phyloP scores from a whole-genome alignment of 306 rosid species.

The Fagus crenata region DNA sequence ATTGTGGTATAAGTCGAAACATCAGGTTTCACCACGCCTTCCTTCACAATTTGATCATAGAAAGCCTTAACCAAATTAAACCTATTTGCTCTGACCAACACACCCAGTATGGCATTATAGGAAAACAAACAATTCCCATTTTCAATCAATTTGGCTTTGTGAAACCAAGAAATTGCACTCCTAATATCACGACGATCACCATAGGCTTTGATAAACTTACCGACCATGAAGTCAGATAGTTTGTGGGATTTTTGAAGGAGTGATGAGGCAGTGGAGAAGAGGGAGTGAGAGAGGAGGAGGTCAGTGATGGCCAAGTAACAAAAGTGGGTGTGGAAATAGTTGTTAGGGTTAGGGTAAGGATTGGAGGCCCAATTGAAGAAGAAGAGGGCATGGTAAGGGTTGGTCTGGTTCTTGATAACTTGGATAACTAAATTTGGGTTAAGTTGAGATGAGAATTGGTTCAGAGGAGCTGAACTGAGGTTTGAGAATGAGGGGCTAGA shows the following conservation, averaged over 20 bases:
- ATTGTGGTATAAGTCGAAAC: constrained; percentile 45
- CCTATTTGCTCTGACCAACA: constrained; percentile 46
- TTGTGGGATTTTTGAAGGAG: constrained; percentile 37
- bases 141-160: constrained; percentile 34
- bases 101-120: constrained; percentile 44
- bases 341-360: no score
- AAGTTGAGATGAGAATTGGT: constrained; percentile 23
- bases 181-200: constrained; percentile 42
- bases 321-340: no score
- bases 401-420: no score
- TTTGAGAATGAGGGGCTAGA: constrained; percentile 18
- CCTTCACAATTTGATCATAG: constrained; percentile 40
- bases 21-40: constrained; percentile 36
- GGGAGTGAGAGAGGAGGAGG: constrained; percentile 49
- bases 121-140: constrained; percentile 41
- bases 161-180: constrained; percentile 55
- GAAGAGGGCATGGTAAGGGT: no score
- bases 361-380: no score
- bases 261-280: constrained; percentile 45
- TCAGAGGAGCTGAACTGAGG: constrained; percentile 32
- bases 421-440: no score
- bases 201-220: constrained; percentile 42
- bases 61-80: constrained; percentile 40
- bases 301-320: not conserved
- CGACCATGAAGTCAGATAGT: constrained; percentile 35